Base-by-base conservation (phyloP, 192 early-diverging fungal genomes). In the Linnemannia elongata region DNA sequence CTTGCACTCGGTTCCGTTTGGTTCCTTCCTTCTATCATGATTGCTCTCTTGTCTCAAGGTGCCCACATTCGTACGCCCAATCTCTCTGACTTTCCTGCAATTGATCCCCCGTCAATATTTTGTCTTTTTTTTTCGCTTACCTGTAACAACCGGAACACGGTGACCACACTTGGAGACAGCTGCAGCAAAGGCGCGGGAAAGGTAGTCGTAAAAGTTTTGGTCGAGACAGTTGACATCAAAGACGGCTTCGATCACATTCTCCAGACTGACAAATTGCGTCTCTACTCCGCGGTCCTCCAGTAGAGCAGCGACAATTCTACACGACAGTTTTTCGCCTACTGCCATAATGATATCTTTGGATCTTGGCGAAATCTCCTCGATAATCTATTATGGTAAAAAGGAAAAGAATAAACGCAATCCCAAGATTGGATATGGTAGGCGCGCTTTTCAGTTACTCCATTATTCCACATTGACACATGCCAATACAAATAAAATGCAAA, bases 181-280 rank as follows among this genome's bases (percentile, higher is more conserved):
- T 24, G 91, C 85, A 13, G 93, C 92, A 78, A 99, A 91, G 6
- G 92, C 90, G 68, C 91, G 77, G 12, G 96, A 88, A 39, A 99
- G 82, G 79, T 99, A 97, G 86, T 99, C 97, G 80, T 99, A 99
- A 87, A 99, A 99, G n/a, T 90, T 90, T 90, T 99, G 98, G 85
- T 97, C 96, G 24, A 99, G 85, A 47, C 91, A 88, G 75, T 92
- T 93, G 27, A 92, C 85, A 45, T 97, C 96, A 89, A 98, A 99
- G 44, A 94, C 88, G 55, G 93, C 89, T 47, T 95, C 94, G 77
- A 99, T 93, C 47, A 97, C 92, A 82, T 96, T 96, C 69, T 97
- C 97, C 18, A 99, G 90, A 83, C 95, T 96, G 60, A 99, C 91
- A 90, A 96, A 99, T 75, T 91, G 91, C 13, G 98, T 93, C 75